Conservation (phyloP, 2,329 filamentous ascomycete species). For the Chalara sp. region DNA sequence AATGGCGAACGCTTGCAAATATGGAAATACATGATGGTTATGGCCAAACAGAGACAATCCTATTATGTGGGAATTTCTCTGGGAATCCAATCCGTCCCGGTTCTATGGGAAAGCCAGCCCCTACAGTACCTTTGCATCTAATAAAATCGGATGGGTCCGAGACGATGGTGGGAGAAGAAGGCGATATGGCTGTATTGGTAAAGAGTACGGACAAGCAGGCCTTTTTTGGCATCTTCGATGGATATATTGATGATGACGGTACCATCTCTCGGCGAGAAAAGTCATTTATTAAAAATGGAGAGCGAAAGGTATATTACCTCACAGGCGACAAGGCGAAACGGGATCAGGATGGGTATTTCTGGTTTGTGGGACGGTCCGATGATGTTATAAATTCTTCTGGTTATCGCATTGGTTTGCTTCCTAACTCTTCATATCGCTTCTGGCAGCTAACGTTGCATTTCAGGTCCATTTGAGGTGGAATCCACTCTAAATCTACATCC, state of each 20-base stretch:
- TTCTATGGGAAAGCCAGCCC: conserved; percentile 33
- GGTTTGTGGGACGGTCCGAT: conserved; percentile 30
- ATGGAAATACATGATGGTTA: conserved; percentile 34
- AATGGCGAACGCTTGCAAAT: conserved; percentile 29
- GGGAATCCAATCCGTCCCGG: conserved; percentile 29
- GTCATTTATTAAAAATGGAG: background rate
- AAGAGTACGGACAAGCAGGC: background rate
- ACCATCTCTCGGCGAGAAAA: background rate
- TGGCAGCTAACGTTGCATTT: background rate
- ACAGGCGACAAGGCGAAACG: conserved; percentile 31
- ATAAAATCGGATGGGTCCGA: conserved; percentile 27
- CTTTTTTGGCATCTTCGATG: conserved; percentile 14
- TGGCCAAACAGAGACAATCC: conserved; percentile 33
- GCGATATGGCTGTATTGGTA: conserved; percentile 31
- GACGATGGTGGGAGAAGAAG: conserved; percentile 23
- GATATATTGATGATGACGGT: conserved; percentile 3
- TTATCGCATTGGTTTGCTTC: conserved; percentile 29
- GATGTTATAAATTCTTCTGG: conserved; percentile 34
- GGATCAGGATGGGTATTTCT: conserved; percentile 29
- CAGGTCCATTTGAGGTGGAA: conserved; percentile 35
- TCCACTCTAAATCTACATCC: conserved; percentile 33
- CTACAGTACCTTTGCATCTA: conserved; percentile 30
- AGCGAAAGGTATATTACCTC: conserved; percentile 20
- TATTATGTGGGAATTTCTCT: conserved; percentile 33
- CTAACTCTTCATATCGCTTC: no score